phyloP scores from a whole-genome alignment of 768 basidiomycete genomes.

The Pholiota conissans region DNA sequence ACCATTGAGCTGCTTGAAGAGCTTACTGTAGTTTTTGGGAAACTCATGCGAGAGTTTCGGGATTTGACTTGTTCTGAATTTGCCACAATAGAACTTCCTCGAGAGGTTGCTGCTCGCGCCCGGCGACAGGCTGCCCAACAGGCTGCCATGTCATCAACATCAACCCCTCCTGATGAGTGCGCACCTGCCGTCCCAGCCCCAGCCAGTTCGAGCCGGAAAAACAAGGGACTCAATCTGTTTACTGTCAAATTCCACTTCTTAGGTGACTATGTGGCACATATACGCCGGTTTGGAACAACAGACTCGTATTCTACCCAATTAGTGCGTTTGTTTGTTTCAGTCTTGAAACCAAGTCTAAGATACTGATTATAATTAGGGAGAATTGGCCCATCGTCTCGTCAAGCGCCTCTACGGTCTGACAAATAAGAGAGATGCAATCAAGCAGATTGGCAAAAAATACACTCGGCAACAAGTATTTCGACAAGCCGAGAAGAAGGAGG shows the following conservation, averaged over 20 bases:
- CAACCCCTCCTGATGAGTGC: background rate
- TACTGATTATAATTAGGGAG: background rate
- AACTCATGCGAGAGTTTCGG: constrained; percentile 30
- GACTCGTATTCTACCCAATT: no score
- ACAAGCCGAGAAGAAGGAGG: background rate
- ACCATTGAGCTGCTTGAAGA: constrained; percentile 25
- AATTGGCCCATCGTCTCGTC: background rate
- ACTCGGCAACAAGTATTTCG: background rate
- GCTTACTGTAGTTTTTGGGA: constrained; percentile 27
- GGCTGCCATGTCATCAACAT: background rate
- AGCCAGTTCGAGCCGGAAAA: constrained; percentile 31
- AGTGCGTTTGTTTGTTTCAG: no score
- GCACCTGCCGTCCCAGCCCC: background rate
- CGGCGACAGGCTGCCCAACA: constrained; percentile 11
- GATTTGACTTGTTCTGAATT: constrained; percentile 23
- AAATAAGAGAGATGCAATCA: background rate
- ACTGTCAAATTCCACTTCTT: constrained; percentile 40
- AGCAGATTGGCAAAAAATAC: constrained; percentile 1
- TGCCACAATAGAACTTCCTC: constrained; percentile 35
- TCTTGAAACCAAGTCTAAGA: no score
- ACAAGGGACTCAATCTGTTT: constrained; percentile 24
- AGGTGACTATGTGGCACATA: constrained; percentile 27
- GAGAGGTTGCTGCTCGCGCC: constrained; percentile 32
- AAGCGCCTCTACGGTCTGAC: background rate
- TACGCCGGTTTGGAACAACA: background rate